Base-by-base conservation (phyloP, 2,329 filamentous ascomycete genomes). In the Colletotrichum graminicola region DNA sequence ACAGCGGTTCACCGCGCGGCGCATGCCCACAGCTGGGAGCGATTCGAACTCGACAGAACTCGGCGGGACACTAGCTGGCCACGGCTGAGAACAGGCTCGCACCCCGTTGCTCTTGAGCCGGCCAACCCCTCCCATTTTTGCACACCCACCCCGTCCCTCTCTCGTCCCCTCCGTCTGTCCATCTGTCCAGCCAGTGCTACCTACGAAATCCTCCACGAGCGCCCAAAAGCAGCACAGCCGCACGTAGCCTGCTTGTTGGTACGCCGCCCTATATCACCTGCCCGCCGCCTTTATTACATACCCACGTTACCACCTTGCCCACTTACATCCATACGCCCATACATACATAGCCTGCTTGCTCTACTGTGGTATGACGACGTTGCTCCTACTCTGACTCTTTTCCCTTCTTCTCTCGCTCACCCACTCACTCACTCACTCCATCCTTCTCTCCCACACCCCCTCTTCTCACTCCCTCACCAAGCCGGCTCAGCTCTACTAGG, bases 351-450 rank as follows among this genome's bases (percentile, higher is more conserved):
- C 67, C 51, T 29, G 57, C 65, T 60, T 23, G 23, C 45, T n/a
- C 56, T 62, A 62, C 61, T 66, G 70, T 71, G 70, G 61, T 70
- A 71, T 72, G 70, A 72, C 70, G 72, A 72, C 72, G 68, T 67
- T 72, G 32, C 61, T 74, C 61, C 62, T 51, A 62, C 66, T 51
- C 57, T 56, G 62, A 51, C n/a, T 66, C 63, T 62, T 66, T 54
- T 45, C 41, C 62, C 60, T 66, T 34, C 54, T 52, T 41, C 61
- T 52, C 32, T 57, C 36, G n/a, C 43, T 45, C 41, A 18, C 41
- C 11, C 54, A 47, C 45, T 66, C 32, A 39, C 43, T 8, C 11
- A 18, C 54, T 29, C 32, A 41, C 62, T 29, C 55, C 49, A 51
- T 21, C 21, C 32, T 36, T 32, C 47, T 61, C 43, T 66, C n/a